These are phyloP conservation scores for Huiozyma naganishii DNA, from an alignment of 805 yeast species.

Conservation along the genomic window DNA sequence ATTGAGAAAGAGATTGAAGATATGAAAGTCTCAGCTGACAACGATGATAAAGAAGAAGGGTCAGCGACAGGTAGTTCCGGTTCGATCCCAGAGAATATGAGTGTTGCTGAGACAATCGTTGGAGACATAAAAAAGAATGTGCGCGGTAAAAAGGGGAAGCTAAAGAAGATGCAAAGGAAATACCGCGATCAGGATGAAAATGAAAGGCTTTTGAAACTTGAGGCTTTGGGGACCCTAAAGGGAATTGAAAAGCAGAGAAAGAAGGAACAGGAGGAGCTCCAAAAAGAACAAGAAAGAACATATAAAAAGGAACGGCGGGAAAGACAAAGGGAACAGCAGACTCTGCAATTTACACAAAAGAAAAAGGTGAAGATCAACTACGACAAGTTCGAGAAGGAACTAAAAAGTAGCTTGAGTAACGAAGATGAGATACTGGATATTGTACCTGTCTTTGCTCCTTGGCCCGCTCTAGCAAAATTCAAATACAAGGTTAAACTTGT, in stretches of 20 bases:
- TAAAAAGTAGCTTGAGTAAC: conserved; percentile 20
- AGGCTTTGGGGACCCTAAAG: conserved; percentile 75
- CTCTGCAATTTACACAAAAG: conserved; percentile 25
- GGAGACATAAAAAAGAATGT: conserved; percentile 34
- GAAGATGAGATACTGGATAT: conserved; percentile 51
- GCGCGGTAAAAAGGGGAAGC: conserved; percentile 77
- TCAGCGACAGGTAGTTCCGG: not conserved
- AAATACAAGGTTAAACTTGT: conserved; percentile 76
- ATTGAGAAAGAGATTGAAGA: conserved; percentile 4
- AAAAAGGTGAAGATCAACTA: conserved; percentile 36
- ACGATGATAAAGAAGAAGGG: not conserved
- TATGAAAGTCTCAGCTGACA: not conserved
- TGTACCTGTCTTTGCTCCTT: conserved; percentile 87
- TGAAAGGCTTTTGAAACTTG: conserved; percentile 64
- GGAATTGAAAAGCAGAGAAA: conserved; percentile 33
- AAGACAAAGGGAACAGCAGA: conserved; percentile 31
- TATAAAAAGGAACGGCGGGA: conserved; percentile 28
- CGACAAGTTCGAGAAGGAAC: conserved; percentile 32
- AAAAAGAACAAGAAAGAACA: conserved; percentile 27
- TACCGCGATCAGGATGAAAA: conserved; percentile 90
- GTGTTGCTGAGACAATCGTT: conserved; percentile 7
- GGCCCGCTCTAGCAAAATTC: conserved; percentile 64
- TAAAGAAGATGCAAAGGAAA: conserved; percentile 72
- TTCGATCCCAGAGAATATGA: conserved; percentile 1
- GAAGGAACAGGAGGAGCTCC: conserved; percentile 26